A percentile compares a stretch with the other conserved stretches of the same genome.
Conservation (phyloP, 2,329 filamentous ascomycete species). For the Arthrinium puccinioides region DNA sequence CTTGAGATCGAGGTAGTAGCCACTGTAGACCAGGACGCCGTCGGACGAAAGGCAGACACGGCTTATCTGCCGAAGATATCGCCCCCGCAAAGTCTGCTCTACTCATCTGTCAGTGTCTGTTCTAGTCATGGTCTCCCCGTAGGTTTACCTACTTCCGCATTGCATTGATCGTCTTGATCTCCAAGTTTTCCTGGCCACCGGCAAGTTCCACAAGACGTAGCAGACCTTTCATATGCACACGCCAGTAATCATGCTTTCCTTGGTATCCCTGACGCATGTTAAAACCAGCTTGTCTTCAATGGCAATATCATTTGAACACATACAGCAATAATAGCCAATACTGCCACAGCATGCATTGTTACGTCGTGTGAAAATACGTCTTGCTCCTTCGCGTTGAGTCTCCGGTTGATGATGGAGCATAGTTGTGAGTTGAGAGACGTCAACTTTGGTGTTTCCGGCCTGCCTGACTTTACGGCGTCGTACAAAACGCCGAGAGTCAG, state of each 20-base stretch:
- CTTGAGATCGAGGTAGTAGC: slow-evolving; percentile 7
- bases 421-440: slow-evolving; percentile 6
- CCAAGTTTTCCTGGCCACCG: slow-evolving; percentile 14
- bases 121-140: not conserved
- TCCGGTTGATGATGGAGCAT: slow-evolving; percentile 8
- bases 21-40: slow-evolving; percentile 13
- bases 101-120: slow-evolving; percentile 2
- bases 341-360: slow-evolving; percentile 9
- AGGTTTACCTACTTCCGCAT: slow-evolving; percentile 19
- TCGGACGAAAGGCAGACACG: slow-evolving; percentile 23
- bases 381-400: slow-evolving; percentile 7
- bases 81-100: slow-evolving; percentile 30
- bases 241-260: slow-evolving; percentile 29
- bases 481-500: slow-evolving; percentile 8
- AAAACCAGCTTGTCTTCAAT: not conserved
- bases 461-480: slow-evolving; percentile 5
- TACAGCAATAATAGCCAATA: slow-evolving; percentile 10
- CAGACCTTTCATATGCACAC: slow-evolving; percentile 28
- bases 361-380: slow-evolving; percentile 1
- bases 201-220: slow-evolving; percentile 22
- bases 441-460: slow-evolving; percentile 1
- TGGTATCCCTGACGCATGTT: slow-evolving; percentile 17
- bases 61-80: slow-evolving; percentile 19
- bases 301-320: too few relatives aligned
- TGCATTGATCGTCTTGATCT: slow-evolving; percentile 12